Evolutionary conservation across 2,329 filamentous ascomycete genomes (phyloP).

Genomic region (Cladosporium sp.): DNA sequence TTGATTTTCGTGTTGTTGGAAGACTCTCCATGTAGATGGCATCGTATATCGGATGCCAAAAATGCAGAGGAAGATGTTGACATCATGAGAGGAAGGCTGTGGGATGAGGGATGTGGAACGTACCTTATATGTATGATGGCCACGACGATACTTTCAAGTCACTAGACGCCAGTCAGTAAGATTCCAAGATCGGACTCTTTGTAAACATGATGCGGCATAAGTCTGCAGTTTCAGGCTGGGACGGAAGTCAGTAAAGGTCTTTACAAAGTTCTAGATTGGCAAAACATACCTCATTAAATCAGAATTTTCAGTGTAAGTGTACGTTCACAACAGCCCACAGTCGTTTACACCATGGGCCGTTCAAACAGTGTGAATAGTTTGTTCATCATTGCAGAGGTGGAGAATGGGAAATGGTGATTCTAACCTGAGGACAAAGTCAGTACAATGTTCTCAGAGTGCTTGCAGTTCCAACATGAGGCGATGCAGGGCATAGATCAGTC

Average conservation of each 20-base stretch:
- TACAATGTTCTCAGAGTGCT: conserved; percentile 16
- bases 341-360: conserved; percentile 52
- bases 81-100: conserved; percentile 21
- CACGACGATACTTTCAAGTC: background rate
- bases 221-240: conserved; percentile 35
- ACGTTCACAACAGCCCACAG: conserved; percentile 54
- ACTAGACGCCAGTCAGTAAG: conserved; percentile 7
- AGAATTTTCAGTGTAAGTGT: conserved; percentile 64
- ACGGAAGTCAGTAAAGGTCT: conserved; percentile 31
- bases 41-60: conserved; percentile 14
- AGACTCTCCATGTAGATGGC: conserved; percentile 22
- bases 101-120: background rate
- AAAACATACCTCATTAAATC: conserved; percentile 65
- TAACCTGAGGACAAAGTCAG: conserved; percentile 28
- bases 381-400: conserved; percentile 59
- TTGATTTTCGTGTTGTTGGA: conserved; percentile 28
- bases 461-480: conserved; percentile 6
- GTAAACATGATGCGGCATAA: conserved; percentile 6
- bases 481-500: conserved; percentile 51
- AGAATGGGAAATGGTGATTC: conserved; percentile 9
- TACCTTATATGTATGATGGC: background rate
- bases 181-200: background rate
- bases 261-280: conserved; percentile 28
- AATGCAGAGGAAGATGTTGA: conserved; percentile 18
- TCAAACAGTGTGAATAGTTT: conserved; percentile 72